Evolutionary conservation across 305 asterid genomes (phyloP).

Genomic region (Fraxinus paxiana): DNA sequence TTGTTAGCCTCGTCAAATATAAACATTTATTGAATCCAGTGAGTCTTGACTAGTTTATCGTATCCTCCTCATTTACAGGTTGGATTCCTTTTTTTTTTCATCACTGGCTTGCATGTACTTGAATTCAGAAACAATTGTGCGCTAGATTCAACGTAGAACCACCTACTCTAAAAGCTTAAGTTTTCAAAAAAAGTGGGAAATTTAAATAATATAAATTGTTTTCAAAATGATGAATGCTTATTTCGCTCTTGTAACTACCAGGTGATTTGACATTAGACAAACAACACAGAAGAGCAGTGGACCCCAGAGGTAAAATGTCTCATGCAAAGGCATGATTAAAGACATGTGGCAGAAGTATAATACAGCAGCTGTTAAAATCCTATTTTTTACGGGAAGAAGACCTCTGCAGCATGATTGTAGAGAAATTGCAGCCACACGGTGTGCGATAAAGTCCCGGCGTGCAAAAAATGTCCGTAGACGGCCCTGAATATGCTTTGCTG

Average conservation of each 20-base stretch:
- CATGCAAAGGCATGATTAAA: constrained; percentile 3
- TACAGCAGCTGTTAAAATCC: constrained; percentile 8
- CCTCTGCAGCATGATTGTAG: constrained; percentile 95
- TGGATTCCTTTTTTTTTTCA: neutral
- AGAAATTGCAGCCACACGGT: constrained; percentile 59
- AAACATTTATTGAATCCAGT: constrained; percentile 9
- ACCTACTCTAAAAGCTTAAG: neutral
- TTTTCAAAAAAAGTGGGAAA: neutral
- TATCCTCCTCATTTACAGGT: neutral
- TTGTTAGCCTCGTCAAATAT: constrained; percentile 11
- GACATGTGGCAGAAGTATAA: neutral
- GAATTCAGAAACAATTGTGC: neutral
- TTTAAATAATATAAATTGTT: neutral
- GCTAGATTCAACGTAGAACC: neutral
- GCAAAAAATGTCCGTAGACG: constrained; percentile 62
- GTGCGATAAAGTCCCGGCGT: constrained; percentile 53
- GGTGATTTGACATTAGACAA: neutral
- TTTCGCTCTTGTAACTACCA: neutral
- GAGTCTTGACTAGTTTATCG: neutral
- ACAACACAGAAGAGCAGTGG: neutral
- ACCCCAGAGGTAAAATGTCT: neutral
- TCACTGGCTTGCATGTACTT: neutral
- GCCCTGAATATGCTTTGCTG: constrained; percentile 82
- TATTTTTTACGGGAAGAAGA: constrained; percentile 22
- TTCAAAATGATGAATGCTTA: neutral